These are phyloP conservation scores for Daldinia sp. DNA, from an alignment of 2,329 filamentous ascomycete genomes.

Conservation along the genomic window DNA sequence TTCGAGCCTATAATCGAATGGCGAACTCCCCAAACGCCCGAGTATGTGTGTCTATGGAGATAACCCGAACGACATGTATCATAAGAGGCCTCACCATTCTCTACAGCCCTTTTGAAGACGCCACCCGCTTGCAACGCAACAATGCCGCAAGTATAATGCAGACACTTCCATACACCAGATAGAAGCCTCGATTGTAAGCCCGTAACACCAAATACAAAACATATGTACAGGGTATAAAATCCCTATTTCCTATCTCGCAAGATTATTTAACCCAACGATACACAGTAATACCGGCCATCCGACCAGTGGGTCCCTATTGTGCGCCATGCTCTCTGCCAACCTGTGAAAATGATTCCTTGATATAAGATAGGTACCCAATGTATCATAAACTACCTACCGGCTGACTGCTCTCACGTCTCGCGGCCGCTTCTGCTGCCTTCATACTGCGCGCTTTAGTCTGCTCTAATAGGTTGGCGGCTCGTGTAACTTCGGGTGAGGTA, in stretches of 20 bases:
- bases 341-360: slow-evolving; percentile 17
- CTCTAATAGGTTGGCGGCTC: slow-evolving; percentile 52
- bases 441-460: slow-evolving; percentile 50
- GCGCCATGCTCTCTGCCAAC: slow-evolving; percentile 21
- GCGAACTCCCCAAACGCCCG: slow-evolving; percentile 41
- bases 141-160: slow-evolving; percentile 7
- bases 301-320: slow-evolving; percentile 9
- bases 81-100: slow-evolving; percentile 39
- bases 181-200: slow-evolving; percentile 35
- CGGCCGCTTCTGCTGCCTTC: slow-evolving; percentile 46
- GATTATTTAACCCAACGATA: slow-evolving; percentile 42
- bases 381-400: slow-evolving; percentile 47
- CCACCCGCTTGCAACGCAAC: slow-evolving; percentile 19
- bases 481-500: slow-evolving; percentile 60
- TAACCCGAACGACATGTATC: slow-evolving; percentile 41
- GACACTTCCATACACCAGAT: slow-evolving; percentile 19
- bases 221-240: slow-evolving; percentile 47
- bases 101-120: slow-evolving; percentile 27
- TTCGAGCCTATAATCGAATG: slow-evolving; percentile 35
- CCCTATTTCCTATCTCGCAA: slow-evolving; percentile 44
- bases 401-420: slow-evolving; percentile 51
- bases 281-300: slow-evolving; percentile 10
- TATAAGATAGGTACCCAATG: slow-evolving; percentile 18
- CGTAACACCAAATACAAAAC: slow-evolving; percentile 49
- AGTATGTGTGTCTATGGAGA: slow-evolving; percentile 39